Conservation (phyloP, 441 rosid species). For the Erodium moschatum region DNA sequence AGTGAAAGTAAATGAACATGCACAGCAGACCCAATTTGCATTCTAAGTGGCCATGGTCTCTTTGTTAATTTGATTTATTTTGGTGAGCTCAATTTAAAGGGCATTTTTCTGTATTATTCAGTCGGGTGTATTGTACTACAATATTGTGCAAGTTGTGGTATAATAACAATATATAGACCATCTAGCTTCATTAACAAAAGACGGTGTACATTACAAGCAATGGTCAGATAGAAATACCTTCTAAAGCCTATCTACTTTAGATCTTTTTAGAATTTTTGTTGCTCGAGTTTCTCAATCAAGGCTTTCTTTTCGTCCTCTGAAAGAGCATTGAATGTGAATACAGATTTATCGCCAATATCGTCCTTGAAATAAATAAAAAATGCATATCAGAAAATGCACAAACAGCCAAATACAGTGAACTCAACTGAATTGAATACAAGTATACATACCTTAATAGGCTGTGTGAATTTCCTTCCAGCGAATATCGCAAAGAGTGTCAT, state of each 20-base stretch:
- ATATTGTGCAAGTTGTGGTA: background rate
- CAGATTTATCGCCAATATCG: conserved; percentile 87
- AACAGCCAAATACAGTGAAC: background rate
- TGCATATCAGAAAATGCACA: conserved; percentile 20
- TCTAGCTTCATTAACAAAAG: background rate
- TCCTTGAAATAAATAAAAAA: conserved; percentile 36
- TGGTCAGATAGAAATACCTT: background rate
- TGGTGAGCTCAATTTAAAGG: too few relatives aligned
- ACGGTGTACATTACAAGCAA: background rate
- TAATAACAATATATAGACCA: background rate
- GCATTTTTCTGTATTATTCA: too few relatives aligned
- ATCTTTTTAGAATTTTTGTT: conserved; percentile 29
- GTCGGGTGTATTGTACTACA: too few relatives aligned
- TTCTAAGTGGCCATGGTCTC: background rate
- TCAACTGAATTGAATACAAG: background rate
- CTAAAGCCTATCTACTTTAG: background rate
- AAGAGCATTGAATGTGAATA: conserved; percentile 74
- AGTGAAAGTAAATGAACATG: background rate
- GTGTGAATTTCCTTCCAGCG: conserved; percentile 90
- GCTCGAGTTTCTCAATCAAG: conserved; percentile 54
- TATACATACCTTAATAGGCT: conserved; percentile 64
- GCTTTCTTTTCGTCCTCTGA: conserved; percentile 64
- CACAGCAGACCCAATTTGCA: background rate
- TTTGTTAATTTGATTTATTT: background rate
- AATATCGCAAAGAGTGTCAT: conserved; percentile 69